These are phyloP conservation scores for Paraphoma chrysanthemicola DNA, from an alignment of 2,329 filamentous ascomycete species.

Conservation along the genomic window DNA sequence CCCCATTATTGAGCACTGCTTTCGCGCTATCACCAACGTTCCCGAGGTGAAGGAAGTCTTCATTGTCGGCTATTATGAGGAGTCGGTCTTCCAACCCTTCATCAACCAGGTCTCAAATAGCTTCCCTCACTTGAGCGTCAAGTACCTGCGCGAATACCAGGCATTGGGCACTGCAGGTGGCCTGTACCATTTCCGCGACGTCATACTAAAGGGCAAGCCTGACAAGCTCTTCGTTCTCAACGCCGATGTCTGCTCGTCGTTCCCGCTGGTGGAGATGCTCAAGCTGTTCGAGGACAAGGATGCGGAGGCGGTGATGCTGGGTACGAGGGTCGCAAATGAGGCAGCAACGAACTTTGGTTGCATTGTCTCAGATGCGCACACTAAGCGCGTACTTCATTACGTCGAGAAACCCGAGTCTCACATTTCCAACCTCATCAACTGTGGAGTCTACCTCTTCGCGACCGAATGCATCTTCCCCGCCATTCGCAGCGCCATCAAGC, in stretches of 20 bases:
- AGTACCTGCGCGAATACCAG: slow-evolving; percentile 97
- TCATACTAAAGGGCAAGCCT: slow-evolving; percentile 92
- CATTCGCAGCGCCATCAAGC: slow-evolving; percentile 94
- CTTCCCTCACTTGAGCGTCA: slow-evolving; percentile 87
- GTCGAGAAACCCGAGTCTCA: slow-evolving; percentile 98
- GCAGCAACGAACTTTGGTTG: slow-evolving; percentile 96
- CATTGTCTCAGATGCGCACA: slow-evolving; percentile 93
- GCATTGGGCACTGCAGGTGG: slow-evolving; percentile 94
- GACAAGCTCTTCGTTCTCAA: slow-evolving; percentile 98
- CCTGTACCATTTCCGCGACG: slow-evolving; percentile 98
- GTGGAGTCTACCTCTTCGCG: slow-evolving; percentile 96
- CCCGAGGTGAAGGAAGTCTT: slow-evolving; percentile 94
- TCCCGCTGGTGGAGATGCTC: slow-evolving; percentile 95
- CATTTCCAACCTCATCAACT: slow-evolving; percentile 99
- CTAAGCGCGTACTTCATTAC: slow-evolving; percentile 95
- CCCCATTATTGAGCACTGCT: slow-evolving; percentile 97
- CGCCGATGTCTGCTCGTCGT: slow-evolving; percentile 98
- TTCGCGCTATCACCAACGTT: slow-evolving; percentile 89
- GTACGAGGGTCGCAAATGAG: slow-evolving; percentile 88
- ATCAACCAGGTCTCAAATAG: slow-evolving; percentile 88
- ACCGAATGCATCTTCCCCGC: slow-evolving; percentile 96
- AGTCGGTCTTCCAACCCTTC: slow-evolving; percentile 95
- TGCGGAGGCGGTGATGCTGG: slow-evolving; percentile 94
- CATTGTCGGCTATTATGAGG: slow-evolving; percentile 98
- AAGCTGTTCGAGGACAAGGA: slow-evolving; percentile 93